Conservation (phyloP, 805 yeast species). For the Schizosaccharomyces japonicus region DNA sequence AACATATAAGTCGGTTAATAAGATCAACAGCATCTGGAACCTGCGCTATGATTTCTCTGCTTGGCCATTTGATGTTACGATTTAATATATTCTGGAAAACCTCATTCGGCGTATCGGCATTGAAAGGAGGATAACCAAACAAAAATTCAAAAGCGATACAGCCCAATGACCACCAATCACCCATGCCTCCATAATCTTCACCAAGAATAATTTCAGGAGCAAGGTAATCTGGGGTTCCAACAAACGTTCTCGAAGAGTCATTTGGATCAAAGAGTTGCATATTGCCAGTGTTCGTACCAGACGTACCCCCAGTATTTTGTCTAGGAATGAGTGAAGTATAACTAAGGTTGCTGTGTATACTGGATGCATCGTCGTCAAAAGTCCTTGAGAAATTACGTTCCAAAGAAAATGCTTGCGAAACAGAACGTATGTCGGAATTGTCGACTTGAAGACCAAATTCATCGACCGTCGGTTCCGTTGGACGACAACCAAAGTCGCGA, state of each 20-base stretch:
- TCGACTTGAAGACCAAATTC: constrained; percentile 6
- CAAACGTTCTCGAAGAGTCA: constrained; percentile 28
- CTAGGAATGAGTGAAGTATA: constrained; percentile 5
- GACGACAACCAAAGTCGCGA: too few relatives aligned
- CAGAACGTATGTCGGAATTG: background rate
- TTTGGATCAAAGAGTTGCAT: constrained; percentile 47
- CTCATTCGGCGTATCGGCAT: constrained; percentile 48
- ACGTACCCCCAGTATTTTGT: constrained; percentile 15
- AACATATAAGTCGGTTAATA: constrained; percentile 34
- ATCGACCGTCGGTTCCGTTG: background rate
- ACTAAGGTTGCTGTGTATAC: too few relatives aligned
- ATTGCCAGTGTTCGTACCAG: background rate
- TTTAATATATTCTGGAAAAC: constrained; percentile 57
- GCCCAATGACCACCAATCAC: constrained; percentile 99
- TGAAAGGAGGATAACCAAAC: constrained; percentile 88
- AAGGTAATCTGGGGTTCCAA: constrained; percentile 92
- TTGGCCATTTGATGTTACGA: constrained; percentile 69
- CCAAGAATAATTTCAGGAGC: constrained; percentile 92
- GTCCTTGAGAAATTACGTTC: constrained; percentile 58
- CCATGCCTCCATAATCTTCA: constrained; percentile 50
- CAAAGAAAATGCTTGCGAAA: constrained; percentile 9
- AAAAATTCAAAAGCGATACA: constrained; percentile 80
- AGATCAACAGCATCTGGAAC: constrained; percentile 61
- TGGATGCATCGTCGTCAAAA: too few relatives aligned
- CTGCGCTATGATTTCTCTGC: constrained; percentile 39